Evolutionary conservation across 331 rosid genomes (phyloP).

Genomic region (Rhamnella rubrinervis): DNA sequence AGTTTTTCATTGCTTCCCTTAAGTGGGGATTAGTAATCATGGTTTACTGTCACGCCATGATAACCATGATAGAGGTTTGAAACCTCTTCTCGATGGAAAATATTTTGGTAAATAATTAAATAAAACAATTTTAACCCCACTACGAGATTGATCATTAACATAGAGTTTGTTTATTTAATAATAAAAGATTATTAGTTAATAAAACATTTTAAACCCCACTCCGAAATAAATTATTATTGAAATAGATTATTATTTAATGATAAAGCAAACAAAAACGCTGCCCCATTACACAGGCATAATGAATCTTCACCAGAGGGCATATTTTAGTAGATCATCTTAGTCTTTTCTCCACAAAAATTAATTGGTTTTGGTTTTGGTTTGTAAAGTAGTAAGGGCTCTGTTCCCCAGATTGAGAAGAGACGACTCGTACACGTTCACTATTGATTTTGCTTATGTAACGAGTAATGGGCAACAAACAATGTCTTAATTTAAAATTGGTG

Average conservation of each 20-base stretch:
- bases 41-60: not conserved
- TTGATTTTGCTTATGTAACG: too few species aligned
- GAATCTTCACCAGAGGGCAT: not conserved
- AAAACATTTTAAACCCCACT: not conserved
- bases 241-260: not conserved
- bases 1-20: not conserved
- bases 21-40: constrained; percentile 11
- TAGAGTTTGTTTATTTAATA: too few species aligned
- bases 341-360: too few species aligned
- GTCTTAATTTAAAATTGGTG: too few species aligned
- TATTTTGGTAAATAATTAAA: not conserved
- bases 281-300: constrained; percentile 22
- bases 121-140: not conserved
- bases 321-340: too few species aligned
- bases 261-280: not conserved
- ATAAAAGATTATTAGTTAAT: too few species aligned
- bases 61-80: not conserved
- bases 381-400: too few species aligned
- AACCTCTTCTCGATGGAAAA: not conserved
- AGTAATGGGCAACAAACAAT: too few species aligned
- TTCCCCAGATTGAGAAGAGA: too few species aligned
- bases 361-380: too few species aligned
- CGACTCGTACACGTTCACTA: too few species aligned
- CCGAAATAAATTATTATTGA: not conserved
- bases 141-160: not conserved